These are phyloP conservation scores for Phytopythium montanum DNA, from an alignment of 352 stramenopile species.

Conservation along the genomic window DNA sequence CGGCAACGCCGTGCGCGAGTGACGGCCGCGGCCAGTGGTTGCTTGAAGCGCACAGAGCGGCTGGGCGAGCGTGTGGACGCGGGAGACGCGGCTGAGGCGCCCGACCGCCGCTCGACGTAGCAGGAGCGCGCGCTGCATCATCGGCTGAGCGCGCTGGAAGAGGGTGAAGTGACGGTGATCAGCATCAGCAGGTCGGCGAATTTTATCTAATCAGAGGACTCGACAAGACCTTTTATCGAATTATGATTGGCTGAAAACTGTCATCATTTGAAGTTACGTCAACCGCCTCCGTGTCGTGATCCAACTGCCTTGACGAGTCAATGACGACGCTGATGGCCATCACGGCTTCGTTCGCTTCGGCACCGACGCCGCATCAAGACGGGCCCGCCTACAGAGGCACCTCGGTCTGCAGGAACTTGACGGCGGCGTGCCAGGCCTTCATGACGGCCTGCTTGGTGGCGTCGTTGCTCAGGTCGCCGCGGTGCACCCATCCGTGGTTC, in stretches of 20 bases:
- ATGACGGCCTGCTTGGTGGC: slow-evolving; percentile 20
- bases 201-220: background rate
- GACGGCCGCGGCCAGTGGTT: background rate
- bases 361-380: too few species aligned
- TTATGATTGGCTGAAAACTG: background rate
- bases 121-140: slow-evolving; percentile 5
- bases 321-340: too few species aligned
- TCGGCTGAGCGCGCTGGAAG: background rate
- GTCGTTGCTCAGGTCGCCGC: slow-evolving; percentile 33
- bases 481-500: slow-evolving; percentile 45
- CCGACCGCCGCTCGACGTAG: background rate
- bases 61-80: background rate
- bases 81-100: background rate
- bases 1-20: background rate
- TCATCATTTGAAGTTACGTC: too few species aligned
- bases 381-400: slow-evolving; percentile 23
- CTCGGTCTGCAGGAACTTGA: slow-evolving; percentile 18
- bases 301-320: too few species aligned
- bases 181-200: background rate
- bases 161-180: background rate
- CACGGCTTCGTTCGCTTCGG: too few species aligned
- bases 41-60: background rate
- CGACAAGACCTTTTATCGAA: background rate
- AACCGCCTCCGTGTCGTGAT: too few species aligned
- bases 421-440: slow-evolving; percentile 23